Evolutionary conservation across 78 protist species (phyloP).

Genomic region (Creolimax fragrantissima): DNA sequence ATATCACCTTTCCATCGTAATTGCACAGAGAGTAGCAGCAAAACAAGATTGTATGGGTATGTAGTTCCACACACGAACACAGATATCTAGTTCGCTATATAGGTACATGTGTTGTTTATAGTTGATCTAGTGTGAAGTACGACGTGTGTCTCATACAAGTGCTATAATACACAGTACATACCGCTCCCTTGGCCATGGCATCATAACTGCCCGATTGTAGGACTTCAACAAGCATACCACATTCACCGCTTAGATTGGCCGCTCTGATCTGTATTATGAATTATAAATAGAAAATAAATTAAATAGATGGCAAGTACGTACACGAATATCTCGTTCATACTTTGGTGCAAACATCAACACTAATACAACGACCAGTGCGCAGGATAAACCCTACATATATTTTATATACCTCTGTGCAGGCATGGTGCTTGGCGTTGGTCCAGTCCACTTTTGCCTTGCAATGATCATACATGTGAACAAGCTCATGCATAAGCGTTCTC

Average conservation of each 20-base stretch:
- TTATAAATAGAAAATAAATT: too few species aligned
- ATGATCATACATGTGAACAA: slow-evolving; percentile 68
- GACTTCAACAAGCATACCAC: slow-evolving; percentile 29
- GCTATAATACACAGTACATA: not conserved
- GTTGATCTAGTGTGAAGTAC: not conserved
- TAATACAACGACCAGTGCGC: too few species aligned
- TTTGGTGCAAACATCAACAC: too few species aligned
- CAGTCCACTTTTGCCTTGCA: slow-evolving; percentile 53
- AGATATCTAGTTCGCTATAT: not conserved
- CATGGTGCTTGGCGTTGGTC: slow-evolving; percentile 46
- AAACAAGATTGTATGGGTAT: too few species aligned
- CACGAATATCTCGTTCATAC: too few species aligned
- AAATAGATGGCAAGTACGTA: too few species aligned
- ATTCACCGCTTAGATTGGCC: slow-evolving; percentile 68
- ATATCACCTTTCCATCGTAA: not conserved
- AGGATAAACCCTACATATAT: too few species aligned
- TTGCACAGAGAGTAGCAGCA: not conserved
- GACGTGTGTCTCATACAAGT: not conserved
- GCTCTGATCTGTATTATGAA: slow-evolving; percentile 56
- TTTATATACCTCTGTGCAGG: slow-evolving; percentile 61
- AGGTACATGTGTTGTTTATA: not conserved
- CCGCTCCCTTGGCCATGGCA: not conserved
- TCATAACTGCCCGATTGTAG: not conserved
- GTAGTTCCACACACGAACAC: not conserved
- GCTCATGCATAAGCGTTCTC: slow-evolving; percentile 54